Evolutionary conservation across 768 basidiomycete genomes (phyloP).

Genomic region (Pulveroboletus sp.): DNA sequence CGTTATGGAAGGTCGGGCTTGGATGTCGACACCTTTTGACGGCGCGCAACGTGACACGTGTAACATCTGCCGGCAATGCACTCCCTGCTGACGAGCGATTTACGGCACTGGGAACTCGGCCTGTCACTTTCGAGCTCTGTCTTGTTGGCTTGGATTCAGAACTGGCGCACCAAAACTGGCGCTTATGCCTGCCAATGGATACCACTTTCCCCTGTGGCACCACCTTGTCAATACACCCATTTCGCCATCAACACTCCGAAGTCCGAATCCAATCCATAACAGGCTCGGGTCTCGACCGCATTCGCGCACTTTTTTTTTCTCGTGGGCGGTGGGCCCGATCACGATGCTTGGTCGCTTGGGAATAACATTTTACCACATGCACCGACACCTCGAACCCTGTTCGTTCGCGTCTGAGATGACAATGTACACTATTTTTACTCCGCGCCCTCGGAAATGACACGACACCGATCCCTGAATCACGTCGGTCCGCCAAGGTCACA

Average conservation of each 20-base stretch:
- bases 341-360: too few species aligned
- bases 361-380: too few species aligned
- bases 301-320: not conserved
- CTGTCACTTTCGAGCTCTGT: not conserved
- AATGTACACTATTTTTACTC: not conserved
- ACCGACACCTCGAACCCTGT: not conserved
- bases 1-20: not conserved
- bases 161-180: too few species aligned
- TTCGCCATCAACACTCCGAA: constrained; percentile 8
- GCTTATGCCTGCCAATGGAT: too few species aligned
- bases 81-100: not conserved
- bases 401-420: not conserved
- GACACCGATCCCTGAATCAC: not conserved
- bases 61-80: constrained; percentile 23
- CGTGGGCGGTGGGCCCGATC: not conserved
- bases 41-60: constrained; percentile 29
- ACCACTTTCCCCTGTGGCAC: too few species aligned
- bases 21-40: not conserved
- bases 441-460: constrained; percentile 16
- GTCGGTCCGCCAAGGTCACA: constrained; percentile 3
- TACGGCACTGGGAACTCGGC: not conserved
- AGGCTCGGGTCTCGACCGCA: not conserved
- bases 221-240: constrained; percentile 8
- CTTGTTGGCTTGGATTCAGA: not conserved
- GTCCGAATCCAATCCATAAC: too few species aligned